Evolutionary conservation across 1,284 basidiomycete species (phyloP).

Genomic region (Thecaphora thlaspeos): DNA sequence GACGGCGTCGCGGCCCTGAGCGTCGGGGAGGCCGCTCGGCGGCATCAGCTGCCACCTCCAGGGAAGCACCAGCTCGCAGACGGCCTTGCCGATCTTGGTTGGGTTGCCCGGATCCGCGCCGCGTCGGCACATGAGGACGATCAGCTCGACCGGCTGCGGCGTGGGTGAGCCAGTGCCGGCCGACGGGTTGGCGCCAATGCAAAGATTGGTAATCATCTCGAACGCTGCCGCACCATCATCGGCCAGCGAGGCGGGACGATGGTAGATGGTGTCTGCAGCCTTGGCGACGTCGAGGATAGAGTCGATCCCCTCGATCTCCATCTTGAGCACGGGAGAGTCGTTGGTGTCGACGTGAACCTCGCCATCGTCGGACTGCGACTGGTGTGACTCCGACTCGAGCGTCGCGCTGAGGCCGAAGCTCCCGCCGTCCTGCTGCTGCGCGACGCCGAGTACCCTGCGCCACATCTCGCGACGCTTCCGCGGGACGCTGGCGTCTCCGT

Average conservation of each 20-base stretch:
- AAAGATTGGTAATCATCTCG: slow-evolving; percentile 48
- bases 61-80: slow-evolving; percentile 27
- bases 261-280: slow-evolving; percentile 6
- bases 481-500: slow-evolving; percentile 8
- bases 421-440: not conserved
- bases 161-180: slow-evolving; percentile 20
- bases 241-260: slow-evolving; percentile 13
- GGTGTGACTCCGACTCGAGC: slow-evolving; percentile 5
- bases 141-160: slow-evolving; percentile 30
- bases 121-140: slow-evolving; percentile 25
- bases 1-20: slow-evolving; percentile 1
- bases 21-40: slow-evolving; percentile 21
- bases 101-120: slow-evolving; percentile 20
- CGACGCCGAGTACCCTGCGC: slow-evolving; percentile 28
- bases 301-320: slow-evolving; percentile 3
- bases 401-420: slow-evolving; percentile 11
- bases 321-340: slow-evolving; percentile 9
- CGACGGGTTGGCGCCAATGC: slow-evolving; percentile 32
- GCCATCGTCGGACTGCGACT: slow-evolving; percentile 4
- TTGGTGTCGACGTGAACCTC: slow-evolving; percentile 14
- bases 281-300: slow-evolving; percentile 4
- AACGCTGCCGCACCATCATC: slow-evolving; percentile 31
- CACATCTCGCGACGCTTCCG: slow-evolving; percentile 40
- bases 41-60: slow-evolving; percentile 40
- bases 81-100: slow-evolving; percentile 5